phyloP scores from a whole-genome alignment of 768 basidiomycete species.

The Suillus subalutaceus region DNA sequence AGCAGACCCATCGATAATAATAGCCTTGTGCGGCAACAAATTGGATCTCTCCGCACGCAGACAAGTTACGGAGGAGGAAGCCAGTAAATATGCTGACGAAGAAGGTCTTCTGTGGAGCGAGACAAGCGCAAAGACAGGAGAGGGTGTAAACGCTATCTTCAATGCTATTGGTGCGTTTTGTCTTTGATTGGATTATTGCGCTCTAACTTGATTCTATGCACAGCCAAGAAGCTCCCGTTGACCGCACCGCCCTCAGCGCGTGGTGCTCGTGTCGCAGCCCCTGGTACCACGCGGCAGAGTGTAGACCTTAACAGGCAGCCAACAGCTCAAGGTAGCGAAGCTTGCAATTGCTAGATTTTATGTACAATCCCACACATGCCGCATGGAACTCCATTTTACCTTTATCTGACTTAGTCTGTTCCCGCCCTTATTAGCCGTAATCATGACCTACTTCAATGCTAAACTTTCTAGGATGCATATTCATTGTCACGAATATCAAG shows the following conservation, averaged over 20 bases:
- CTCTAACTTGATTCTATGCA: slow-evolving; percentile 12
- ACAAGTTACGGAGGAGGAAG: slow-evolving; percentile 86
- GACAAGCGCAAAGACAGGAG: slow-evolving; percentile 88
- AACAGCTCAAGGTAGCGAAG: slow-evolving; percentile 51
- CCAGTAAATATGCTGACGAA: slow-evolving; percentile 89
- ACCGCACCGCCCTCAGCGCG: slow-evolving; percentile 70
- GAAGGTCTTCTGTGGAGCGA: slow-evolving; percentile 94
- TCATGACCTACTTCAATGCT: slow-evolving; percentile 32
- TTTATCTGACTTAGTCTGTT: slow-evolving; percentile 17
- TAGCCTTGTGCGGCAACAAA: slow-evolving; percentile 97
- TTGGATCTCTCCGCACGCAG: slow-evolving; percentile 82
- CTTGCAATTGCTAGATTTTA: slow-evolving; percentile 71
- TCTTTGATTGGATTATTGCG: background rate
- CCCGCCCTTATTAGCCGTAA: slow-evolving; percentile 30
- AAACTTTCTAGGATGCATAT: slow-evolving; percentile 26
- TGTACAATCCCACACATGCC: slow-evolving; percentile 9
- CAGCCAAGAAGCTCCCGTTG: slow-evolving; percentile 90
- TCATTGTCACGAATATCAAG: background rate
- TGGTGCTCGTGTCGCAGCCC: slow-evolving; percentile 50
- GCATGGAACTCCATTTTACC: slow-evolving; percentile 7
- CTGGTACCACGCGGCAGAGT: slow-evolving; percentile 56
- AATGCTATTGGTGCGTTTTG: slow-evolving; percentile 73
- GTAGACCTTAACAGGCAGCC: slow-evolving; percentile 83
- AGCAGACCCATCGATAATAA: slow-evolving; percentile 95
- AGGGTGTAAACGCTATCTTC: slow-evolving; percentile 86